A percentile compares a stretch with the other conserved stretches of the same genome.
phyloP scores from a whole-genome alignment of 768 basidiomycete genomes.

The Daedalea quercina region DNA sequence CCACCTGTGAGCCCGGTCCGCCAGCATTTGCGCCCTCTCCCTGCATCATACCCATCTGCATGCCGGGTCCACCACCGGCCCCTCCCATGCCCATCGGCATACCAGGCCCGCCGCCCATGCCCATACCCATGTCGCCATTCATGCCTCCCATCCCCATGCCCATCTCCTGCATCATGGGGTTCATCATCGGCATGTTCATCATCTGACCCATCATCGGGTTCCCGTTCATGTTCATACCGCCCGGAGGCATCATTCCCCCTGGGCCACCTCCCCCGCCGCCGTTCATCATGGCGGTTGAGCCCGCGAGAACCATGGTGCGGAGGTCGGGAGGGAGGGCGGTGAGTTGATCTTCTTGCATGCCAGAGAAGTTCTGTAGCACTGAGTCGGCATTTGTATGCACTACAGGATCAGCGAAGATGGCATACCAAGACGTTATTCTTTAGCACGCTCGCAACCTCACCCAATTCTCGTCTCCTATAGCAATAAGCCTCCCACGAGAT shows the following conservation, averaged over 20 bases:
- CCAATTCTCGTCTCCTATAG: conserved; percentile 73
- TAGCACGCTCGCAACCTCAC: conserved; percentile 72
- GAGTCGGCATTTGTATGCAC: not conserved
- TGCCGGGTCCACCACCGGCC: conserved; percentile 21
- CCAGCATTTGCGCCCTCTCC: conserved; percentile 15
- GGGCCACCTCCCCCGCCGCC: conserved; percentile 37
- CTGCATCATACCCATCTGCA: conserved; percentile 20
- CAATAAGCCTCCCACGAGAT: conserved; percentile 92
- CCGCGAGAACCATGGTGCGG: conserved; percentile 83
- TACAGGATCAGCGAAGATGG: conserved; percentile 1
- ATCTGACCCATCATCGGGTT: conserved; percentile 30
- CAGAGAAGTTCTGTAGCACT: conserved; percentile 59
- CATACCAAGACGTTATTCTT: conserved; percentile 76
- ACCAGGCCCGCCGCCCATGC: conserved; percentile 22
- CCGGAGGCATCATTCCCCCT: conserved; percentile 26
- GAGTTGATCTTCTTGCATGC: conserved; percentile 78
- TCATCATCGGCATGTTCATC: conserved; percentile 36
- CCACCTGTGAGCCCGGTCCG: conserved; percentile 12
- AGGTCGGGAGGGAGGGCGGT: conserved; percentile 73
- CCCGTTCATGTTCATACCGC: conserved; percentile 26
- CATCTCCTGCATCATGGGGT: conserved; percentile 78
- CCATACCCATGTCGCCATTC: conserved; percentile 62
- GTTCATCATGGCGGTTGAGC: conserved; percentile 72
- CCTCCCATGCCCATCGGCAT: conserved; percentile 21
- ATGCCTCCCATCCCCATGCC: conserved; percentile 38